phyloP scores from a whole-genome alignment of 2,329 filamentous ascomycete genomes.

The Lecanosticta acicola region DNA sequence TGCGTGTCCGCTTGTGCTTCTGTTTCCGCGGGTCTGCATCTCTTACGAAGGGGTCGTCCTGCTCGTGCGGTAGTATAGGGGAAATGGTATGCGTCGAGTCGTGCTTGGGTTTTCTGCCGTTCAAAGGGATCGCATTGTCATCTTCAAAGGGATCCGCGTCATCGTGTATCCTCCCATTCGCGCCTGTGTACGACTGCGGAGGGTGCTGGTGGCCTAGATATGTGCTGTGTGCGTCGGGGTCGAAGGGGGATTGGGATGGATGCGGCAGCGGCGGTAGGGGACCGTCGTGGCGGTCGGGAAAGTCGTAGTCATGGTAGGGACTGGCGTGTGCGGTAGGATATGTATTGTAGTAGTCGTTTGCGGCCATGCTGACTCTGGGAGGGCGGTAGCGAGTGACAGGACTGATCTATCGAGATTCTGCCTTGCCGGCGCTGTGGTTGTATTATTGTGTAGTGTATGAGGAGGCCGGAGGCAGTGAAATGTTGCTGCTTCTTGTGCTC shows the following conservation, averaged over 20 bases:
- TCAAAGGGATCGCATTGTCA: conserved; percentile 45
- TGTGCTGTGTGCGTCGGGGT: conserved; percentile 30
- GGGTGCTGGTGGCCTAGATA: conserved; percentile 16
- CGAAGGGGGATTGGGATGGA: conserved; percentile 26
- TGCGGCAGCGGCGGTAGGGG: conserved; percentile 29
- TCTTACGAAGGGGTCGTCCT: conserved; percentile 37
- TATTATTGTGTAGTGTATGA: no score
- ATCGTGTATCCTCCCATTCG: conserved; percentile 48
- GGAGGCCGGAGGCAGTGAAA: background rate
- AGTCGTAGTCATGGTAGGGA: conserved; percentile 37
- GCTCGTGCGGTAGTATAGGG: conserved; percentile 36
- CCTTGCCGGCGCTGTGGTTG: background rate
- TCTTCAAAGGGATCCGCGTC: conserved; percentile 45
- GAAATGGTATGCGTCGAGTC: conserved; percentile 33
- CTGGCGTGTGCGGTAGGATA: conserved; percentile 34
- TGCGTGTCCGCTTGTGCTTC: conserved; percentile 13
- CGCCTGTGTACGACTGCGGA: conserved; percentile 49
- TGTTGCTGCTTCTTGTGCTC: background rate
- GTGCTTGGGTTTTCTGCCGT: conserved; percentile 34
- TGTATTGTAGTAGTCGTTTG: conserved; percentile 50
- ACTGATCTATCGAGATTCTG: background rate
- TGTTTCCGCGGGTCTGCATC: conserved; percentile 28
- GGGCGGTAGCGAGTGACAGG: background rate
- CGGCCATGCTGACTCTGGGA: conserved; percentile 12
- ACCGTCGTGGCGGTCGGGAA: conserved; percentile 42